Conservation (phyloP, 192 early-diverging fungal species). For the Linderina pennispora region DNA sequence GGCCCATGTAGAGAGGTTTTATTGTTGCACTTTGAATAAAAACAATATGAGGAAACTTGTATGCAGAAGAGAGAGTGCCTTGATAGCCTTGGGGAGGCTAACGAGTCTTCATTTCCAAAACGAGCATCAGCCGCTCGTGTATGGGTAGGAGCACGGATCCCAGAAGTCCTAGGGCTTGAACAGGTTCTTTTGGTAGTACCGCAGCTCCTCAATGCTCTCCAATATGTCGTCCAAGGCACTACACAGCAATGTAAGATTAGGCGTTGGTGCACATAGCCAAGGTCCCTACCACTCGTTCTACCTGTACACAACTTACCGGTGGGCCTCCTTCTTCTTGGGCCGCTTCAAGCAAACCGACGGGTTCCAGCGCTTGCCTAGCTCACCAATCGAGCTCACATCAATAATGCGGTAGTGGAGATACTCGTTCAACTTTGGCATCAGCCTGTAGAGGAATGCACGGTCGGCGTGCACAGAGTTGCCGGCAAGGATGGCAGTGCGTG, state of each 20-base stretch:
- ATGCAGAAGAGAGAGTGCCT: no score
- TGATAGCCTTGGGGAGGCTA: no score
- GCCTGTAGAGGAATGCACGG: constrained; percentile 71
- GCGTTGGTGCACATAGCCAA: background rate
- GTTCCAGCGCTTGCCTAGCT: constrained; percentile 78
- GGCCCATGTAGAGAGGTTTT: no score
- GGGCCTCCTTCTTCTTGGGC: constrained; percentile 57
- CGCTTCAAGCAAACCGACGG: constrained; percentile 42
- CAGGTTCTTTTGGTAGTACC: constrained; percentile 60
- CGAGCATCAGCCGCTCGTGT: no score
- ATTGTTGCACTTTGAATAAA: no score
- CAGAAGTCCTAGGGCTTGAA: no score
- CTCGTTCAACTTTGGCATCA: constrained; percentile 70
- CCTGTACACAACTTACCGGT: no score
- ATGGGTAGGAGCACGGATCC: no score
- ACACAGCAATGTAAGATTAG: background rate
- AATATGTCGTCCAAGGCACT: constrained; percentile 90
- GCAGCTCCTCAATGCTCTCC: constrained; percentile 86
- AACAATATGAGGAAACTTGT: no score
- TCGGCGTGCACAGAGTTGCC: constrained; percentile 95
- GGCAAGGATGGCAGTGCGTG: constrained; percentile 64
- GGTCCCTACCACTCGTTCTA: no score
- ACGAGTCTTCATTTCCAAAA: no score
- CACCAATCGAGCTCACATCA: constrained; percentile 91
- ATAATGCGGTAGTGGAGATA: constrained; percentile 80